Evolutionary conservation across 78 protist genomes (phyloP).

Genomic region (Monosiga brevicollis): DNA sequence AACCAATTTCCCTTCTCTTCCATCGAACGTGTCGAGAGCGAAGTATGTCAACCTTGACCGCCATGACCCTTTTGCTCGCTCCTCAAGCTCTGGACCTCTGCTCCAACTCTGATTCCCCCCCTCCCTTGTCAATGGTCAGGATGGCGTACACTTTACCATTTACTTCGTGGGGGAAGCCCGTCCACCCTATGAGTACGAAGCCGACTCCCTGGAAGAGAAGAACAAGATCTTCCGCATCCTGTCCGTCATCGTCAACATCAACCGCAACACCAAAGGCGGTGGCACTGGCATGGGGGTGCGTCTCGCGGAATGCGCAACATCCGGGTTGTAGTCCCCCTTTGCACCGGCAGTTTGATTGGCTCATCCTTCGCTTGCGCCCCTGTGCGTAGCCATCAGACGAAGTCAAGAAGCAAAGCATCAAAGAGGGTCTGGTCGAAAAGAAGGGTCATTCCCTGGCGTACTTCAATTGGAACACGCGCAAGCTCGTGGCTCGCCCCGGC

Average conservation of each 20-base stretch:
- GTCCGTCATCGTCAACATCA: background rate
- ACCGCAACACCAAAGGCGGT: background rate
- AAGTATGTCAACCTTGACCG: background rate
- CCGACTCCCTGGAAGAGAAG: slow-evolving; percentile 4
- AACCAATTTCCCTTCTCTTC: background rate
- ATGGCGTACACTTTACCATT: background rate
- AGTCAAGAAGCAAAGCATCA: no score
- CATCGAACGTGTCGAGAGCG: background rate
- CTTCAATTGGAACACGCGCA: background rate
- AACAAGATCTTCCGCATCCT: background rate
- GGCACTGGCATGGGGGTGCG: no score
- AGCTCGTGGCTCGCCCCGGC: background rate
- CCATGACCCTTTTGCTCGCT: background rate
- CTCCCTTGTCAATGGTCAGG: background rate
- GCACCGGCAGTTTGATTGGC: no score
- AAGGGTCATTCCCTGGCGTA: background rate
- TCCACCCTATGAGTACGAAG: background rate
- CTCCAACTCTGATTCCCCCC: background rate
- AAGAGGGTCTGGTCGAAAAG: slow-evolving; percentile 1
- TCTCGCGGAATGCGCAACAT: no score
- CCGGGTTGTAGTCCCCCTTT: no score
- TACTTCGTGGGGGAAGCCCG: background rate
- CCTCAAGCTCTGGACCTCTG: background rate
- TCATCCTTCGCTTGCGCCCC: no score
- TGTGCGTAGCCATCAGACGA: no score